Conservation (phyloP, 805 yeast species). For the Candida corydali region DNA sequence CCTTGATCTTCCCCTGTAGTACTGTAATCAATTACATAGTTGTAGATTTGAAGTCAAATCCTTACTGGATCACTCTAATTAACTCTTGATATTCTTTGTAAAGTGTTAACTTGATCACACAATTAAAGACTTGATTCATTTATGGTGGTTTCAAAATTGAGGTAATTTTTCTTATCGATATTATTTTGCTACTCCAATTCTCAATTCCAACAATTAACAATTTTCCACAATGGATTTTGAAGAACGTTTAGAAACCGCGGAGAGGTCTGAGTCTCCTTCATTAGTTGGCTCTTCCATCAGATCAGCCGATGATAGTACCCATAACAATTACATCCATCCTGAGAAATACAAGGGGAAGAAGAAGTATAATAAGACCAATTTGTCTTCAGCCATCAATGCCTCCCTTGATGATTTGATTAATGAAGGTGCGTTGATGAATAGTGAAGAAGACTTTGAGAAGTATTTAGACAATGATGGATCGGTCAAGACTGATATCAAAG, state of each 20-base stretch:
- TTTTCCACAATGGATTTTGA: slow-evolving; percentile 44
- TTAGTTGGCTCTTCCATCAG: slow-evolving; percentile 51
- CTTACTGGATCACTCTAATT: no score
- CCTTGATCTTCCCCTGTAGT: no score
- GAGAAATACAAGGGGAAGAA: slow-evolving; percentile 25
- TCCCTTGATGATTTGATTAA: slow-evolving; percentile 48
- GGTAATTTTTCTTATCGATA: no score
- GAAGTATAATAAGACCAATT: background rate
- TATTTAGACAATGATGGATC: slow-evolving; percentile 53
- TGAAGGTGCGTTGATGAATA: slow-evolving; percentile 43
- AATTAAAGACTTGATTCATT: no score
- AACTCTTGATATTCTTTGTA: no score
- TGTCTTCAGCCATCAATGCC: slow-evolving; percentile 37
- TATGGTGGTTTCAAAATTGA: no score
- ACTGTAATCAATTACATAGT: no score
- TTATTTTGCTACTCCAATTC: no score
- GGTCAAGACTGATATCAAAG: slow-evolving; percentile 45
- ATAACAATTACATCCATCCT: slow-evolving; percentile 43
- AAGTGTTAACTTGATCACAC: no score
- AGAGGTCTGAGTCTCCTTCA: slow-evolving; percentile 45
- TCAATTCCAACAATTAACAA: no score
- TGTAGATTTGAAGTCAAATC: no score
- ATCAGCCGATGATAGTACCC: slow-evolving; percentile 43
- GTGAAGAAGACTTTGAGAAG: slow-evolving; percentile 50
- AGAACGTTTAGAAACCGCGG: slow-evolving; percentile 50